A percentile compares a stretch with the other conserved stretches of the same genome.
Conservation (phyloP, 2,329 filamentous ascomycete genomes). For the Fusarium albosuccineum region DNA sequence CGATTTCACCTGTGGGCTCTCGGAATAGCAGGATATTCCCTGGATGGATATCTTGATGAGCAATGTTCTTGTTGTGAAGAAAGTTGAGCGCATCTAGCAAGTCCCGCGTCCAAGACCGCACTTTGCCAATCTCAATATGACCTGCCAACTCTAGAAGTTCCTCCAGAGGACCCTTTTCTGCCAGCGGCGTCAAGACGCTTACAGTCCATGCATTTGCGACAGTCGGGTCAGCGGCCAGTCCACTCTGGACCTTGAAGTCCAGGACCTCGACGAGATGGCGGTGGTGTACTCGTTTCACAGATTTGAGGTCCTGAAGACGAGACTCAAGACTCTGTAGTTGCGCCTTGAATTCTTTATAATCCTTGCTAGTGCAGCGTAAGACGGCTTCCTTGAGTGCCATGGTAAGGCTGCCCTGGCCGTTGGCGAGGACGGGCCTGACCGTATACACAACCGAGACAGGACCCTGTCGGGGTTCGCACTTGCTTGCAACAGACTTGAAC, state of each 20-base stretch:
- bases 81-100: constrained; percentile 90
- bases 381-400: constrained; percentile 80
- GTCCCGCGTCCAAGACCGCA: constrained; percentile 91
- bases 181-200: constrained; percentile 80
- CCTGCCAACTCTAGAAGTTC: constrained; percentile 86
- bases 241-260: constrained; percentile 82
- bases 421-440: constrained; percentile 75
- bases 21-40: constrained; percentile 84
- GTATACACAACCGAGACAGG: constrained; percentile 77
- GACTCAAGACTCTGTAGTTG: constrained; percentile 82
- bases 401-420: constrained; percentile 68
- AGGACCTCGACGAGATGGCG: constrained; percentile 82
- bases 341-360: constrained; percentile 76
- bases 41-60: constrained; percentile 86
- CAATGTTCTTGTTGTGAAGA: constrained; percentile 85
- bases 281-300: constrained; percentile 80
- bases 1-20: constrained; percentile 75
- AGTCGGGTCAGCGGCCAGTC: constrained; percentile 55
- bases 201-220: constrained; percentile 73
- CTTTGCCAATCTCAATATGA: constrained; percentile 77
- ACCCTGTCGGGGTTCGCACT: constrained; percentile 74
- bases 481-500: constrained; percentile 79
- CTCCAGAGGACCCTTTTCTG: constrained; percentile 84
- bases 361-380: constrained; percentile 69
- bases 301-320: constrained; percentile 80